A percentile compares a stretch with the other conserved stretches of the same genome.
Conservation (phyloP, 2,329 filamentous ascomycete species). For the Samsoniella hepiali region DNA sequence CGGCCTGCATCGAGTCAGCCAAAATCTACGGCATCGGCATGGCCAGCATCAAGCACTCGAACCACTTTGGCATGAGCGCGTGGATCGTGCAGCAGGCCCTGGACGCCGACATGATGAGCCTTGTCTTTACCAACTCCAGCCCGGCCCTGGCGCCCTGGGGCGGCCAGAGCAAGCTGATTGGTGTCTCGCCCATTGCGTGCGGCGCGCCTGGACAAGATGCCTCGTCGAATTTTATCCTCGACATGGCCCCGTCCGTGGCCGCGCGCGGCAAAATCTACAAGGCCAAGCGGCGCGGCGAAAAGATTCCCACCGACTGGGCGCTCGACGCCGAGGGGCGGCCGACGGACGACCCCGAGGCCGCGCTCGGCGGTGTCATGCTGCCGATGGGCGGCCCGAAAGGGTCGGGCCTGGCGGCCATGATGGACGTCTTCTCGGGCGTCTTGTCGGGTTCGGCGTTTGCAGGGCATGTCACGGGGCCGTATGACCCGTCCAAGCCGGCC, state of each 20-base stretch:
- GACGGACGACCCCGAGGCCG: conserved; percentile 69
- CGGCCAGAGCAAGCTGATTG: conserved; percentile 65
- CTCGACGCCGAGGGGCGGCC: conserved; percentile 65
- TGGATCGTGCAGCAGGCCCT: conserved; percentile 77
- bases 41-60: conserved; percentile 71
- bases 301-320: conserved; percentile 72
- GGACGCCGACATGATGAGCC: conserved; percentile 66
- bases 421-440: conserved; percentile 83
- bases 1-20: conserved; percentile 64
- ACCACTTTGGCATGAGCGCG: conserved; percentile 81
- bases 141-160: conserved; percentile 72
- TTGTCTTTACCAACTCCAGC: conserved; percentile 70
- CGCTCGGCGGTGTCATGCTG: conserved; percentile 75
- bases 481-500: conserved; percentile 64
- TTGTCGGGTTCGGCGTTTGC: conserved; percentile 76
- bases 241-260: conserved; percentile 69
- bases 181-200: conserved; percentile 71
- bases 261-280: conserved; percentile 73
- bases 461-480: conserved; percentile 71
- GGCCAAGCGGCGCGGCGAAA: conserved; percentile 62
- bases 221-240: conserved; percentile 62
- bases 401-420: conserved; percentile 74
- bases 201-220: conserved; percentile 63
- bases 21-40: conserved; percentile 64
- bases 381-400: conserved; percentile 86